Conservation (phyloP, 768 basidiomycete genomes). For the Goffeauzyma gilvescens region DNA sequence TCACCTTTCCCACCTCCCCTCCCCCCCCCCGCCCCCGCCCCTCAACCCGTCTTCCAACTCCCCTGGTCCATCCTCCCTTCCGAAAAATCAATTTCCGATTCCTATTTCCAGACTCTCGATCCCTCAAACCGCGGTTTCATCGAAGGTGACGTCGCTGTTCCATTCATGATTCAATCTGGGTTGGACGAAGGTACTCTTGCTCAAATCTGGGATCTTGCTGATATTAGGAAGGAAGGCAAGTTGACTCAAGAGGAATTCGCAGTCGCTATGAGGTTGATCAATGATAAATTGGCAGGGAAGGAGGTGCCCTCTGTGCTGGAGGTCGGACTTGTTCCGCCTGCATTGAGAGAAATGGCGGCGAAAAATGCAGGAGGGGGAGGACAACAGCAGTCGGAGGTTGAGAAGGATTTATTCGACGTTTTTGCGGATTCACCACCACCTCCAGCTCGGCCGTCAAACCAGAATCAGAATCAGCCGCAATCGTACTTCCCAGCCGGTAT, state of each 20-base stretch:
- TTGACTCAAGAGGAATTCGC: conserved; percentile 85
- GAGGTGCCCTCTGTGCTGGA: conserved; percentile 50
- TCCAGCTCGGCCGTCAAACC: background rate
- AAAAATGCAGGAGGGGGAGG: too few species aligned
- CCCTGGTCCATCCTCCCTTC: conserved; percentile 65
- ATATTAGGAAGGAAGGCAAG: conserved; percentile 67
- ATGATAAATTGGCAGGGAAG: conserved; percentile 58
- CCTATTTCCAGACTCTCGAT: conserved; percentile 68
- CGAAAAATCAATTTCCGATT: conserved; percentile 62
- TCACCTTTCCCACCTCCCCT: conserved; percentile 10
- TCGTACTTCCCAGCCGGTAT: conserved; percentile 7
- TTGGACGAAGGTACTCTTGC: conserved; percentile 68
- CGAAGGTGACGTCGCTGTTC: conserved; percentile 83
- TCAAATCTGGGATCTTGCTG: conserved; percentile 83
- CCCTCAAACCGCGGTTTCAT: conserved; percentile 54
- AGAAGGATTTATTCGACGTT: conserved; percentile 32
- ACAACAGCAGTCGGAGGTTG: conserved; percentile 33
- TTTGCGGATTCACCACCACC: conserved; percentile 15
- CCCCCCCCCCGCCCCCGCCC: conserved; percentile 11
- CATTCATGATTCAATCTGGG: conserved; percentile 82
- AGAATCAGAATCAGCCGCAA: conserved; percentile 1
- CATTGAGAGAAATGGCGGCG: conserved; percentile 53
- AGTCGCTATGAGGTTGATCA: conserved; percentile 83
- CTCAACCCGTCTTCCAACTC: conserved; percentile 9
- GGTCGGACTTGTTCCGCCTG: conserved; percentile 57